Base-by-base conservation (phyloP, 2,329 filamentous ascomycete genomes). In the Aspergillus sclerotialis region DNA sequence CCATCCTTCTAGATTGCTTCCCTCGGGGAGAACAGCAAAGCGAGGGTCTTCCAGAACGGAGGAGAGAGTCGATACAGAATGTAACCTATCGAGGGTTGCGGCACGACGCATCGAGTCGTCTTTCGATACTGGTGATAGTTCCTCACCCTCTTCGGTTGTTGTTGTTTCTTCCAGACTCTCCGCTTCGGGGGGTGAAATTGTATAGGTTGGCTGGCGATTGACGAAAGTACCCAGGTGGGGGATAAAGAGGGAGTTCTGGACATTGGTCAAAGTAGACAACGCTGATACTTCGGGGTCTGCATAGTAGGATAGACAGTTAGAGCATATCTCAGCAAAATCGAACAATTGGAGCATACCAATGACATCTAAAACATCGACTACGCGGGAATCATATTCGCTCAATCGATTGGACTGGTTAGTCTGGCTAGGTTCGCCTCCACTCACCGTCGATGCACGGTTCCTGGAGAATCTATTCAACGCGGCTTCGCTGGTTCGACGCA, bases 241-340 rank as follows among this genome's bases (percentile, higher is more conserved):
- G 2, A 93, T 68, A 60, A 93, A 93, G 7, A 94, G 75, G 0
- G 86, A 92, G 56, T 94, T 94, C 52, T 93, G 86, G 13, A 94
- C 80, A 50, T 94, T 94, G 28, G 84, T 93, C 7, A 93, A 73
- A 10, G 85, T 90, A 0, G 84, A 86, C 3, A 94, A 66, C 0
- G 86, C 86, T 23, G 84, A 78, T 3, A 94, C 80, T 63, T 93
- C 84, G 27, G 86, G 85, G 49, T 93, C 86, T 88, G 44, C 5
- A 17, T 38, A 6, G 16, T 25, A 13, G 6, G 21, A 2, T 23
- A 15, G 43, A 67, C 44, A 39, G 18, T 14, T 34, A 48, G 23
- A 40, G 45, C 7, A 30, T 29, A 38, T 24, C 21, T 9, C 19
- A 25, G 24, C 15, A n/a, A 25, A 16, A n/a, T 17, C 7, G 23